Base-by-base conservation (phyloP, 2,329 filamentous ascomycete genomes). In the Ophiosphaerella korrae region DNA sequence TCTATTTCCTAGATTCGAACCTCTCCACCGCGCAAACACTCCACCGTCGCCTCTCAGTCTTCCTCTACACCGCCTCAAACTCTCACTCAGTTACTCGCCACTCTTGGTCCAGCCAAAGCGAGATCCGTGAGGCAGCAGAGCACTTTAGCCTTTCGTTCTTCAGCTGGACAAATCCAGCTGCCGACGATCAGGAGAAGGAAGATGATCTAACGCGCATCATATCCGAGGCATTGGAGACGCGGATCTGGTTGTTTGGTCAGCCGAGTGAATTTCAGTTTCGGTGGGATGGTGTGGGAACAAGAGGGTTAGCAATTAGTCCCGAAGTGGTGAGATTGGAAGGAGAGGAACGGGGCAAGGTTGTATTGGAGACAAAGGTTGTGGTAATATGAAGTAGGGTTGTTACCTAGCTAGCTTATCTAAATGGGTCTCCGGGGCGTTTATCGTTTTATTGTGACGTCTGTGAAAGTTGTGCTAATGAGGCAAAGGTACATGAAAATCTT, bases 81-180 rank as follows among this genome's bases (percentile, higher is more conserved):
- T 33, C 43, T 31, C 29, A 41, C 26, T 13, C 18, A 13, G 5
- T 12, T 9, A 11, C 45, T 5, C 53, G 31, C 24, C 44, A 23
- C 42, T 52, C 39, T 8, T 53, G 41, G 34, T 29, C 36, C 44
- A 16, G 51, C 21, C 47, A 58, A 24, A 62, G 64, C 9, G 53
- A 59, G n/a, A 62, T 66, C 8, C 63, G 62, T 32, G 67, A 71
- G 60, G 66, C 67, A n/a, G 68, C 70, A 1, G 66, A 70, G 42
- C 64, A 69, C 49, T 72, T 72, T 52, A 57, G 62, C 4, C 57
- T 72, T 5, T 65, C 66, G 0, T 72, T 72, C 54, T 72, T 72
- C 41, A 67, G 68, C 1, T 72, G 70, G 70, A 66, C 67, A 5
- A 66, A 70, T 42, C 70, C 70, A 2, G 38, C 45, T 2, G 55